These are phyloP conservation scores for Spathaspora sp. DNA, from an alignment of 805 yeast genomes.

Conservation along the genomic window DNA sequence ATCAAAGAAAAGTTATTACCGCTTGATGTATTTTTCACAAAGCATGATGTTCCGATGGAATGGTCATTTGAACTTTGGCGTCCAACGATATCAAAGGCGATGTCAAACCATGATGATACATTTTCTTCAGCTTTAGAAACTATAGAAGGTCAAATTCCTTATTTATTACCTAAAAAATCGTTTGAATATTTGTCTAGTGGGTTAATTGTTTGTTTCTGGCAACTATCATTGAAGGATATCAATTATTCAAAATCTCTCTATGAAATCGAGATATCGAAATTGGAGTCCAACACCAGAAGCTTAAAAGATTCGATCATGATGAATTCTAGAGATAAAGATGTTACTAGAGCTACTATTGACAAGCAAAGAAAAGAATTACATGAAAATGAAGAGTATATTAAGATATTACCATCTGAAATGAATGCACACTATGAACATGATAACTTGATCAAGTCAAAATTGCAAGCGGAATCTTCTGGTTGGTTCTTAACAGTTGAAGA, in stretches of 20 bases:
- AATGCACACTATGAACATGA: slow-evolving; percentile 42
- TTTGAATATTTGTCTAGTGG: slow-evolving; percentile 29
- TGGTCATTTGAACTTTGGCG: slow-evolving; percentile 87
- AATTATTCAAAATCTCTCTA: slow-evolving; percentile 51
- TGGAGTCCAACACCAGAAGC: slow-evolving; percentile 31
- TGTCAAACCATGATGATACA: slow-evolving; percentile 7
- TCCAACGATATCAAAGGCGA: slow-evolving; percentile 26
- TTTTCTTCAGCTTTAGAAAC: slow-evolving; percentile 6
- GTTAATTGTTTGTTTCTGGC: slow-evolving; percentile 70
- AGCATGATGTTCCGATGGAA: slow-evolving; percentile 45
- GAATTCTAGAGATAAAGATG: slow-evolving; percentile 23
- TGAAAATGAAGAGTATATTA: slow-evolving; percentile 21
- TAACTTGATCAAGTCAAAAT: slow-evolving; percentile 21
- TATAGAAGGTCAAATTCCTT: slow-evolving; percentile 11
- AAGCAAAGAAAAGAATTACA: slow-evolving; percentile 20
- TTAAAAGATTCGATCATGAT: slow-evolving; percentile 31
- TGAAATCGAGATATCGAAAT: slow-evolving; percentile 39
- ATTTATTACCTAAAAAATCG: slow-evolving; percentile 12
- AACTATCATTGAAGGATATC: slow-evolving; percentile 66
- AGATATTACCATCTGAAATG: slow-evolving; percentile 35
- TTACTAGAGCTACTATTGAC: slow-evolving; percentile 16
- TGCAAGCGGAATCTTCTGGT: slow-evolving; percentile 19
- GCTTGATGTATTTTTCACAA: slow-evolving; percentile 35
- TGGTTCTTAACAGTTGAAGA: slow-evolving; percentile 38
- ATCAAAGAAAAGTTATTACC: slow-evolving; percentile 36